Evolutionary conservation across 1,139 yeast genomes (phyloP), one percentile per base, ranked within the genome.

Genomic region (Oligophagozyma castellii): DNA sequence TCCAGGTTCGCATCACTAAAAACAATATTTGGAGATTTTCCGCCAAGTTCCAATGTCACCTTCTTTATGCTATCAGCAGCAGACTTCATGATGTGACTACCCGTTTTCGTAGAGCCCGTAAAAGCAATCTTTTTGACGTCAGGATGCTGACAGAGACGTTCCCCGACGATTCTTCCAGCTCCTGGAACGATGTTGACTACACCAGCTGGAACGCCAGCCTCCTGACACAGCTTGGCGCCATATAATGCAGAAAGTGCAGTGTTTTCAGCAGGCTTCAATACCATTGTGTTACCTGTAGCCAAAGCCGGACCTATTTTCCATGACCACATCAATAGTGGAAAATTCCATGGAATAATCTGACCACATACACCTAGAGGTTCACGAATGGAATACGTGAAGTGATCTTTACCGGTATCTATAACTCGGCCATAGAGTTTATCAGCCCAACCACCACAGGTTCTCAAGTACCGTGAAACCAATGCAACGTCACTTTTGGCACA

Each of bases 311-410:
- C 81, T 33, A 80, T 61, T 44, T 80, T 79, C 80, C 89, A 79
- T 24, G 81, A 64, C 57, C 77, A 65, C 72, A 79, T 75, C 55
- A 76, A 63, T 45, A 78, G 61, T 30, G 93, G 93, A 64, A 78
- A 79, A 56, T 79, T 79, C 92, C 93, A 80, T 32, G 93, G 93
- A 47, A 79, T 77, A 40, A 81, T 76, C 53, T 77, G 80, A 29
- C 84, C 83, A 52, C 80, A 73, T 26, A 77, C 86, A 44, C 93
- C 93, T 38, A 70, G 59, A 33, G 84, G 83, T 49, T 74, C 83
- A 43, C 58, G 55, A 32, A 49, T 37, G 12, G 61, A 46, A 53
- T 67, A 70, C 31, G 65, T 62, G 46, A 70, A 67, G 45, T 69
- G 70, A 35, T 63, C 46, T 36, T 55, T 55, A 44, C 70, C 73